Evolutionary conservation across 2,329 filamentous ascomycete species (phyloP).

Genomic region (Gliomastix tumulicola): DNA sequence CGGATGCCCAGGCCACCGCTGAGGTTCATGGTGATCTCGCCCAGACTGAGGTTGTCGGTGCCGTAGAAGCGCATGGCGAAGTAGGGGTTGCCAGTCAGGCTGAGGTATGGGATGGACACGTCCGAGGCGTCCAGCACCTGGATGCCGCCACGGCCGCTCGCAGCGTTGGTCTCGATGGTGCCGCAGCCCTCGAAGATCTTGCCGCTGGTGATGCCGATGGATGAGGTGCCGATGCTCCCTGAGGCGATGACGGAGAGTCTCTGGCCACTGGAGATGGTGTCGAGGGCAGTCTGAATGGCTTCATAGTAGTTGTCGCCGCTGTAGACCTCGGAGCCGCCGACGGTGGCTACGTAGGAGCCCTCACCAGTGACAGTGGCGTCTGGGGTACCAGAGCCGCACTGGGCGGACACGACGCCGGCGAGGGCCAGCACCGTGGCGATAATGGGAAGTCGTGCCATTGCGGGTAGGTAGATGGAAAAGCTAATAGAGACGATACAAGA

Average conservation of each 20-base stretch:
- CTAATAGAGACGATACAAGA: too few relatives aligned
- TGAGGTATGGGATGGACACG: slow-evolving; percentile 48
- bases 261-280: slow-evolving; percentile 42
- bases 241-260: slow-evolving; percentile 46
- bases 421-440: slow-evolving; percentile 31
- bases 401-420: slow-evolving; percentile 24
- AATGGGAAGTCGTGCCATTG: slow-evolving; percentile 24
- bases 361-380: slow-evolving; percentile 35
- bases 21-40: slow-evolving; percentile 47
- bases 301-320: slow-evolving; percentile 44
- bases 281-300: slow-evolving; percentile 47
- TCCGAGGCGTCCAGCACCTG: slow-evolving; percentile 39
- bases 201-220: slow-evolving; percentile 41
- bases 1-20: slow-evolving; percentile 47
- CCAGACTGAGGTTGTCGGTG: slow-evolving; percentile 36
- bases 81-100: slow-evolving; percentile 50
- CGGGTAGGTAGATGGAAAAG: too few relatives aligned
- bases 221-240: slow-evolving; percentile 46
- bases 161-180: slow-evolving; percentile 39
- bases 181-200: slow-evolving; percentile 54
- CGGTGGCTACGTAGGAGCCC: slow-evolving; percentile 31
- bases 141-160: slow-evolving; percentile 42
- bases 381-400: slow-evolving; percentile 37
- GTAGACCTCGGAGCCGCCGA: slow-evolving; percentile 38
- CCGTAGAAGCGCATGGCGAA: slow-evolving; percentile 51